Evolutionary conservation across 164 flowering plant genomes (phyloP).

Genomic region (Piper longum): DNA sequence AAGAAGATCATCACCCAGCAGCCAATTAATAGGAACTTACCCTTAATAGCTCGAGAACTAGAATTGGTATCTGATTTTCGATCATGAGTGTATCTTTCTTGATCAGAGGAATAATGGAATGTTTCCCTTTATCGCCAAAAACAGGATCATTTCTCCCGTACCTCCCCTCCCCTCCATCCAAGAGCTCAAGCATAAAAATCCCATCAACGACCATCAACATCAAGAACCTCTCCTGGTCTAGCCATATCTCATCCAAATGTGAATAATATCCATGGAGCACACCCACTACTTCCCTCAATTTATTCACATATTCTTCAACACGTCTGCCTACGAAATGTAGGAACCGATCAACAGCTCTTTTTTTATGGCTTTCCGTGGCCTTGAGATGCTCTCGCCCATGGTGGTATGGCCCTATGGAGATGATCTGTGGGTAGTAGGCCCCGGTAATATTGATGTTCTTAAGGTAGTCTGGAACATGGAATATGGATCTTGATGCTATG

Average conservation of each 20-base stretch:
- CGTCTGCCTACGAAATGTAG: not conserved
- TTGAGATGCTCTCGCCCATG: not conserved
- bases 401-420: slow-evolving; percentile 1
- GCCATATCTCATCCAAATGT: not conserved
- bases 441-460: not conserved
- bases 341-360: not conserved
- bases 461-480: not conserved
- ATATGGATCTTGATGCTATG: not conserved
- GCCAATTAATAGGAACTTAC: not conserved
- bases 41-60: not conserved
- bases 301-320: not conserved
- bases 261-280: not conserved
- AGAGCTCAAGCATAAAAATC: not conserved
- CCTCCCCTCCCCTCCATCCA: not conserved
- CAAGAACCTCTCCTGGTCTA: not conserved
- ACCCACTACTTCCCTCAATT: not conserved
- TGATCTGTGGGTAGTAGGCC: not conserved
- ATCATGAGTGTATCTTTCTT: slow-evolving; percentile 1
- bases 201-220: slow-evolving; percentile 1
- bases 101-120: not conserved
- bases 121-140: not conserved
- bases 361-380: not conserved
- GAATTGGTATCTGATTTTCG: slow-evolving; percentile 1
- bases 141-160: not conserved
- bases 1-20: not conserved